These are phyloP conservation scores for Geotrichum australiense DNA, from an alignment of 1,139 yeast species.

Conservation along the genomic window DNA sequence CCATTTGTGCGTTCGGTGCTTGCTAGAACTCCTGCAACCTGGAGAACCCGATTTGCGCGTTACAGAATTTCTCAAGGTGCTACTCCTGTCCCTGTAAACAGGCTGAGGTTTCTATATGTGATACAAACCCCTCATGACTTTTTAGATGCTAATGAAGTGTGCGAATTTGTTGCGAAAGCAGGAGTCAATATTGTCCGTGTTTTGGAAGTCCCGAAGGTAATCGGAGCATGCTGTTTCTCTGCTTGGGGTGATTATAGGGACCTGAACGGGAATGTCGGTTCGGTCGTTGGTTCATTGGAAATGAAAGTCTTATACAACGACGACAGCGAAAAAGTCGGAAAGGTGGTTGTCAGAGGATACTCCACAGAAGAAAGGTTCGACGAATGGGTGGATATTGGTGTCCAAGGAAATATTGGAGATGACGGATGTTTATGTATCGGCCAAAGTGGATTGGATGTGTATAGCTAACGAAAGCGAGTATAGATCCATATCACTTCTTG, in stretches of 20 bases:
- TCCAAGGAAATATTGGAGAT: background rate
- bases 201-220: background rate
- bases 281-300: background rate
- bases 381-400: background rate
- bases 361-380: background rate
- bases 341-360: background rate
- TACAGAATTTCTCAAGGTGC: too few relatives aligned
- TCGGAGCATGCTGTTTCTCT: background rate
- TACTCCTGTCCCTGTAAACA: background rate
- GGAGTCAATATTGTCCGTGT: background rate
- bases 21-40: background rate
- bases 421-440: slow-evolving; percentile 4
- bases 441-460: too few relatives aligned
- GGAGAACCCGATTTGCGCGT: too few relatives aligned
- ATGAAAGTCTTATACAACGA: background rate
- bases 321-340: background rate
- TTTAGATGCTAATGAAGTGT: background rate
- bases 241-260: background rate
- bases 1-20: background rate
- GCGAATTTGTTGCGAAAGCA: background rate
- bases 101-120: background rate
- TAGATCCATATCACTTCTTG: too few relatives aligned
- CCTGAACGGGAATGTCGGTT: background rate
- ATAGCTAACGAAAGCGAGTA: too few relatives aligned
- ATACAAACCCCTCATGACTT: background rate